Conservation (phyloP, 2,329 filamentous ascomycete species). For the Knufia fluminis region DNA sequence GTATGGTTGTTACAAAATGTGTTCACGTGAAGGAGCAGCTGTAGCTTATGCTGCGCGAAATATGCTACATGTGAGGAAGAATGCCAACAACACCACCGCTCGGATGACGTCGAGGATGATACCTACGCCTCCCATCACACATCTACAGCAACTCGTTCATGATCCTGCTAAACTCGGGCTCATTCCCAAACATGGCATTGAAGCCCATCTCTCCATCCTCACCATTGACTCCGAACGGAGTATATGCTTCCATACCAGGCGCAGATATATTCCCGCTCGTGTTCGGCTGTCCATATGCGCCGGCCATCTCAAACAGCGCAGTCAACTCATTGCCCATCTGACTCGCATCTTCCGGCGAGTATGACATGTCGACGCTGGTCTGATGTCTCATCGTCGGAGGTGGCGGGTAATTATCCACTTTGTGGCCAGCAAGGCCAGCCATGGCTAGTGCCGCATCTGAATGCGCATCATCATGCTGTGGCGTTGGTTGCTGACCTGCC, state of each 20-base stretch:
- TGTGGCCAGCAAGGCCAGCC: constrained; percentile 55
- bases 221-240: constrained; percentile 30
- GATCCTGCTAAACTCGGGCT: constrained; percentile 51
- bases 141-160: constrained; percentile 49
- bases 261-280: constrained; percentile 13
- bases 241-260: constrained; percentile 17
- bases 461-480: constrained; percentile 42
- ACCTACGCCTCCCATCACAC: neutral
- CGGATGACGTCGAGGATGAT: neutral
- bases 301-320: constrained; percentile 54
- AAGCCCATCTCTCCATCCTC: constrained; percentile 34
- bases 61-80: no score
- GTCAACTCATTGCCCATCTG: constrained; percentile 54
- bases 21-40: no score
- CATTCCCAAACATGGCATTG: constrained; percentile 41
- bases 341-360: constrained; percentile 49
- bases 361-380: constrained; percentile 34
- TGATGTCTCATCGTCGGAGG: constrained; percentile 33
- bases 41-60: no score
- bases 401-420: constrained; percentile 48
- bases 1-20: no score
- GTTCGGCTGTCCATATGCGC: constrained; percentile 40
- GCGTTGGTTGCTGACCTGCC: constrained; percentile 9
- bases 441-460: constrained; percentile 56
- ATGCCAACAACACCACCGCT: no score